Evolutionary conservation across 2,329 filamentous ascomycete species (phyloP).

Genomic region (Atkinsonella texensis): DNA sequence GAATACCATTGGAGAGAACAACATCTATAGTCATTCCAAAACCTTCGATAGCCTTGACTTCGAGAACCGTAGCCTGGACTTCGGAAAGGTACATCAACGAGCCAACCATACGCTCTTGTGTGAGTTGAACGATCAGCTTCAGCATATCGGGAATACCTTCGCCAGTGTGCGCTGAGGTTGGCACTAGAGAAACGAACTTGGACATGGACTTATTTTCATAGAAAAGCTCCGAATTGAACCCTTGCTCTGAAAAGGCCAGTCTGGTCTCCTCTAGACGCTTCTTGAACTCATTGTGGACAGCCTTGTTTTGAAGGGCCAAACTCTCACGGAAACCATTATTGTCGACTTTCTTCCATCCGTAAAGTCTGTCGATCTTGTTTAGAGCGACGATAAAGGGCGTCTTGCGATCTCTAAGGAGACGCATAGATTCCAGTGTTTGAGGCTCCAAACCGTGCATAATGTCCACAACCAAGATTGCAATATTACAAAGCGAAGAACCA

Average conservation of each 20-base stretch:
- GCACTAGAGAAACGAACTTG: constrained; percentile 86
- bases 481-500: constrained; percentile 97
- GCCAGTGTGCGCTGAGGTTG: constrained; percentile 95
- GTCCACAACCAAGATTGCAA: constrained; percentile 96
- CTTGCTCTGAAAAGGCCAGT: constrained; percentile 87
- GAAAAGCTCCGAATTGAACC: constrained; percentile 94
- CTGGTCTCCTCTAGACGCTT: constrained; percentile 86
- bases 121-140: constrained; percentile 83
- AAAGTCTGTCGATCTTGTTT: constrained; percentile 99
- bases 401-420: constrained; percentile 78
- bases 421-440: constrained; percentile 96
- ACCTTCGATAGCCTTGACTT: constrained; percentile 98
- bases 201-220: constrained; percentile 98
- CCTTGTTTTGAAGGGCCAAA: constrained; percentile 78
- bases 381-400: constrained; percentile 97
- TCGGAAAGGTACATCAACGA: constrained; percentile 98
- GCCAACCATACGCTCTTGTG: constrained; percentile 94
- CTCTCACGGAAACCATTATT: constrained; percentile 98
- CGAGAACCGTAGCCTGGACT: constrained; percentile 92
- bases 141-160: constrained; percentile 99
- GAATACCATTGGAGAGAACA: constrained; percentile 87
- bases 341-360: constrained; percentile 96
- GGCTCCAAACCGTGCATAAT: constrained; percentile 99
- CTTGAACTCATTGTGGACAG: constrained; percentile 86
- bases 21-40: constrained; percentile 98